These are phyloP conservation scores for Sparassis latifolia DNA, from an alignment of 1,284 basidiomycete species.

Conservation along the genomic window DNA sequence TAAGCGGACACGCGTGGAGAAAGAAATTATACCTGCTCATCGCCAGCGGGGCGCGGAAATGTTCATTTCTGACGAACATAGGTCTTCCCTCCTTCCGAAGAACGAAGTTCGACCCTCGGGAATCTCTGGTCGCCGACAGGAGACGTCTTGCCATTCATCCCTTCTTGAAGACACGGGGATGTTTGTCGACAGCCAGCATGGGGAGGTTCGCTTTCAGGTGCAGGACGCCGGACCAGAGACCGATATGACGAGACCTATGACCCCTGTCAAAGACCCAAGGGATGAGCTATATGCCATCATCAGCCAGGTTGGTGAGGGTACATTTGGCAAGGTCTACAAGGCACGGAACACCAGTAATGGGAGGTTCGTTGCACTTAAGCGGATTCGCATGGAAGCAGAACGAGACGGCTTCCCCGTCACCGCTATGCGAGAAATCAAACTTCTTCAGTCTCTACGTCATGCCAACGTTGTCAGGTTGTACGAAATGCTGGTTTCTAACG, in stretches of 20 bases:
- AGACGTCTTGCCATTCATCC: neutral
- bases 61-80: neutral
- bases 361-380: conserved; percentile 85
- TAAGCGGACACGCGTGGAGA: neutral
- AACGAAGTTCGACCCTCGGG: neutral
- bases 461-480: conserved; percentile 85
- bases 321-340: conserved; percentile 99
- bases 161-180: neutral
- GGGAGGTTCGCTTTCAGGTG: neutral
- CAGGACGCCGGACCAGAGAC: neutral
- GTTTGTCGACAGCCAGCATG: neutral
- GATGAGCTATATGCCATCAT: conserved; percentile 82
- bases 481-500: conserved; percentile 98
- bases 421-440: conserved; percentile 98
- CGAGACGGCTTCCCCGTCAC: conserved; percentile 98
- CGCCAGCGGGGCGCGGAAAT: neutral
- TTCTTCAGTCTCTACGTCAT: conserved; percentile 88
- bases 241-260: conserved; percentile 1
- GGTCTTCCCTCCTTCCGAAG: neutral
- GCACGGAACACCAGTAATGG: conserved; percentile 79
- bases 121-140: neutral
- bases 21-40: neutral
- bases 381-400: conserved; percentile 97
- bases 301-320: conserved; percentile 95
- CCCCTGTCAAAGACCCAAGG: conserved; percentile 15